phyloP scores from a whole-genome alignment of 108 stramenopile species.

The Skeletonema costatum region DNA sequence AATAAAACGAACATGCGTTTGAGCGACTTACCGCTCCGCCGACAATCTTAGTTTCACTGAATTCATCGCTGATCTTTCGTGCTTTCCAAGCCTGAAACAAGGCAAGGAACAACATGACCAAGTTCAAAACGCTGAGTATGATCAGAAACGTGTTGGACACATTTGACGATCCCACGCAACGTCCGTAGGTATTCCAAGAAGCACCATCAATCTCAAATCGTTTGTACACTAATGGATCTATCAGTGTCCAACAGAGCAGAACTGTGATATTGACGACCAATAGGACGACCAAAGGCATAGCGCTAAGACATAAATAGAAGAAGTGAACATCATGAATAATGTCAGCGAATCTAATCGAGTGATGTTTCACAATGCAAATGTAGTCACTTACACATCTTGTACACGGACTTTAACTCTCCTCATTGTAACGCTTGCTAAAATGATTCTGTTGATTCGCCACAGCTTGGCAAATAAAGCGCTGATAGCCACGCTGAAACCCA shows the following conservation, averaged over 20 bases:
- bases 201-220: neutral
- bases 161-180: neutral
- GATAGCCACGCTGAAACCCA: constrained; percentile 31
- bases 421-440: neutral
- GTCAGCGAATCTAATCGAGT: neutral
- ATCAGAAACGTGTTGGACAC: constrained; percentile 2
- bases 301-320: neutral
- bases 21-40: constrained; percentile 24
- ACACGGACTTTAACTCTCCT: constrained; percentile 16
- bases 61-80: constrained; percentile 40
- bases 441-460: constrained; percentile 34
- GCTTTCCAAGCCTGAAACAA: constrained; percentile 30
- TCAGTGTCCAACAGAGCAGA: constrained; percentile 14
- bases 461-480: constrained; percentile 34
- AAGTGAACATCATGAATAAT: neutral
- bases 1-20: neutral
- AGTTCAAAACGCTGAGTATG: constrained; percentile 14
- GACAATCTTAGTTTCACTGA: constrained; percentile 43
- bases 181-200: constrained; percentile 2
- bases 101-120: constrained; percentile 28
- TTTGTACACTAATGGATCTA: constrained; percentile 13
- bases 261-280: constrained; percentile 8
- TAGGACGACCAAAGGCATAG: constrained; percentile 3
- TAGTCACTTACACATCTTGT: constrained; percentile 1
- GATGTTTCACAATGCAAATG: neutral